These are phyloP conservation scores for Chaetomiaceae sp. DNA, from an alignment of 2,329 filamentous ascomycete species.

Conservation along the genomic window DNA sequence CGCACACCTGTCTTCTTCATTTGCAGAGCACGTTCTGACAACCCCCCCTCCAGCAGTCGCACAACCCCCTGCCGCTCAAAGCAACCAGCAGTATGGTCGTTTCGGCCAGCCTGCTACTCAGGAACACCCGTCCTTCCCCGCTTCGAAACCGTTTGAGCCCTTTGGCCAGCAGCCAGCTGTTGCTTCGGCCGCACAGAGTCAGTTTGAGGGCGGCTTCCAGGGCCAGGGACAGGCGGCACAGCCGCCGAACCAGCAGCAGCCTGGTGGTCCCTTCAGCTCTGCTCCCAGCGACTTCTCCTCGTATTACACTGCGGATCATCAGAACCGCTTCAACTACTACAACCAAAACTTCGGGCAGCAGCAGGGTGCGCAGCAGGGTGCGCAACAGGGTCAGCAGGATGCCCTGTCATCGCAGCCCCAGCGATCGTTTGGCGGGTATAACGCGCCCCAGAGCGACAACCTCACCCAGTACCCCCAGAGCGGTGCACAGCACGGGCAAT, in stretches of 20 bases:
- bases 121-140: slow-evolving; percentile 50
- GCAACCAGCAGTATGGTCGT: slow-evolving; percentile 62
- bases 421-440: slow-evolving; percentile 72
- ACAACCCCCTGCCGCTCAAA: slow-evolving; percentile 47
- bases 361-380: slow-evolving; percentile 47
- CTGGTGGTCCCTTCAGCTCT: slow-evolving; percentile 63
- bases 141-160: slow-evolving; percentile 80
- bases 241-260: slow-evolving; percentile 52
- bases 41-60: slow-evolving; percentile 40
- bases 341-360: slow-evolving; percentile 53
- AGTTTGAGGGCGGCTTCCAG: slow-evolving; percentile 54
- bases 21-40: slow-evolving; percentile 29
- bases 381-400: slow-evolving; percentile 69
- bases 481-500: slow-evolving; percentile 60
- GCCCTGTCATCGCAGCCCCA: slow-evolving; percentile 59
- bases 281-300: slow-evolving; percentile 74
- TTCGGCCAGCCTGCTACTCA: slow-evolving; percentile 58
- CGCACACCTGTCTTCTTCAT: slow-evolving; percentile 19
- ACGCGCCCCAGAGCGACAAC: slow-evolving; percentile 57
- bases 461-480: slow-evolving; percentile 68
- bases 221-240: slow-evolving; percentile 53
- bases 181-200: slow-evolving; percentile 39
- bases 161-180: slow-evolving; percentile 69
- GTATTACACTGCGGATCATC: slow-evolving; percentile 75
- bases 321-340: slow-evolving; percentile 69